A percentile compares a stretch with the other conserved stretches of the same genome.
phyloP scores from a whole-genome alignment of 345 rosid genomes.

The Noccaea caerulescens region DNA sequence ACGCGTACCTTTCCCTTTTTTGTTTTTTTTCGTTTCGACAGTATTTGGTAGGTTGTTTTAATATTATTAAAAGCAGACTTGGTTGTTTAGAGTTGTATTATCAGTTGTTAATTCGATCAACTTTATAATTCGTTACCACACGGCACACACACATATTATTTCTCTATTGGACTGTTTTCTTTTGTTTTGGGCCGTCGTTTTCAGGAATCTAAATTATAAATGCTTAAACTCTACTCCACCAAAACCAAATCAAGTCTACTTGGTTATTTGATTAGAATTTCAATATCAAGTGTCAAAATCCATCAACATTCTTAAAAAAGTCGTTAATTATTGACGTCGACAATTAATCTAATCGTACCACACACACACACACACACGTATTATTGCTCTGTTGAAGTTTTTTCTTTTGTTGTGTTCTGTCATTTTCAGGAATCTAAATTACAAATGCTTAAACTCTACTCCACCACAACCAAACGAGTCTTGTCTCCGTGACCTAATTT shows the following conservation, averaged over 20 bases:
- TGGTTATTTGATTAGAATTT: not conserved
- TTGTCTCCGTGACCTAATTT: slow-evolving; percentile 64
- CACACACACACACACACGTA: not conserved
- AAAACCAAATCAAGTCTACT: slow-evolving; percentile 17
- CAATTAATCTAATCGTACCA: not conserved
- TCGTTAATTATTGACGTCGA: slow-evolving; percentile 6
- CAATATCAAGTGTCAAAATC: slow-evolving; percentile 19
- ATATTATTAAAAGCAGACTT: slow-evolving; percentile 14
- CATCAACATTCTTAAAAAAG: slow-evolving; percentile 13
- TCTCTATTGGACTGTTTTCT: not conserved
- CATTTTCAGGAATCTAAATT: slow-evolving; percentile 27
- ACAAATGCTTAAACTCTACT: slow-evolving; percentile 51
- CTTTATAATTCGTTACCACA: not conserved
- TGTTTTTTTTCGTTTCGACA: not conserved
- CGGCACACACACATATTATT: not conserved
- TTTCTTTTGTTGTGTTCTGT: slow-evolving; percentile 12
- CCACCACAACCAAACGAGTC: slow-evolving; percentile 43
- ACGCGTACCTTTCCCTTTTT: not conserved
- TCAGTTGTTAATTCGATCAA: slow-evolving; percentile 21
- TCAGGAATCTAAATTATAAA: slow-evolving; percentile 20
- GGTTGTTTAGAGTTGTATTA: slow-evolving; percentile 2
- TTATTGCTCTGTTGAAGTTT: not conserved
- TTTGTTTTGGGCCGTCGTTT: slow-evolving; percentile 19
- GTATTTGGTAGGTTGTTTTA: slow-evolving; percentile 11
- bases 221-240: slow-evolving; percentile 52